A percentile compares a stretch with the other conserved stretches of the same genome.
phyloP scores from a whole-genome alignment of 345 rosid genomes.

The Citrus trifoliata region DNA sequence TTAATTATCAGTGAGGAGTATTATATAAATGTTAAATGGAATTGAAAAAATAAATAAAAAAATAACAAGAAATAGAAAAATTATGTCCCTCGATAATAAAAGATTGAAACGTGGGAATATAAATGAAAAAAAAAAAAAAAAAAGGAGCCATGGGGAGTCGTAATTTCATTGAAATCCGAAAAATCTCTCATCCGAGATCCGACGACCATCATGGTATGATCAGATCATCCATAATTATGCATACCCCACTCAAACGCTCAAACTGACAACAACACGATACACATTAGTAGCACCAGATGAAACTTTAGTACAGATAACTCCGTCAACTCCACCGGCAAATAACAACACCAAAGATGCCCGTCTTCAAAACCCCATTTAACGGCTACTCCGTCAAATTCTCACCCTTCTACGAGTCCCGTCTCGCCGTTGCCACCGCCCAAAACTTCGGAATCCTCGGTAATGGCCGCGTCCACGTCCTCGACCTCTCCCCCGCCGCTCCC shows the following conservation, averaged over 20 bases:
- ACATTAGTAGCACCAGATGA: background rate
- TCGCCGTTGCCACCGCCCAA: constrained; percentile 88
- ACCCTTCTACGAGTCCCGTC: constrained; percentile 81
- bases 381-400: constrained; percentile 91
- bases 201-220: too few relatives aligned
- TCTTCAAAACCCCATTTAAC: constrained; percentile 76
- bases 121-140: too few relatives aligned
- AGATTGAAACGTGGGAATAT: too few relatives aligned
- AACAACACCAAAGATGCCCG: constrained; percentile 43
- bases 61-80: too few relatives aligned
- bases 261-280: background rate
- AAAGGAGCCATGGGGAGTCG: too few relatives aligned
- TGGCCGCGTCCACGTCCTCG: constrained; percentile 85
- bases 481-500: constrained; percentile 57
- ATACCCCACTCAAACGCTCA: background rate
- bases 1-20: too few relatives aligned
- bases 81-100: too few relatives aligned
- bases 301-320: background rate
- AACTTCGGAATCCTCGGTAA: constrained; percentile 96
- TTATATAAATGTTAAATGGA: too few relatives aligned
- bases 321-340: background rate
- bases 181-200: too few relatives aligned
- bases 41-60: too few relatives aligned
- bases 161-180: too few relatives aligned
- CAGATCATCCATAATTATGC: too few relatives aligned